Evolutionary conservation across 768 basidiomycete genomes (phyloP).

Genomic region (Mrakia gelida): DNA sequence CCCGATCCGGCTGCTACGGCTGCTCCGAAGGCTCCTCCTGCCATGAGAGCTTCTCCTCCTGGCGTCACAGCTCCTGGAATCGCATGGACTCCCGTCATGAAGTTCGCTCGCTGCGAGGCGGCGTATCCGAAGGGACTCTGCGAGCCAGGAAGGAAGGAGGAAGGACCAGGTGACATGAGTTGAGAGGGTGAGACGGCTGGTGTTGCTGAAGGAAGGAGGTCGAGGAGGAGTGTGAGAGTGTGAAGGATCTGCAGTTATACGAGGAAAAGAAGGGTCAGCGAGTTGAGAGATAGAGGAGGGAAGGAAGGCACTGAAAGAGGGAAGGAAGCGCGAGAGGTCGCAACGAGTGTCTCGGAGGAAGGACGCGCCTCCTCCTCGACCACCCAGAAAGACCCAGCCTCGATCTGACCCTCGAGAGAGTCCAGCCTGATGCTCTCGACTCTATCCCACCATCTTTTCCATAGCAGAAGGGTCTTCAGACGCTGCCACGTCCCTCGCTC

Average conservation of each 20-base stretch:
- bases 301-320: neutral
- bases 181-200: conserved; percentile 40
- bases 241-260: conserved; percentile 64
- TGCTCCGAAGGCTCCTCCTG: conserved; percentile 3
- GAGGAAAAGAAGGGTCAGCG: neutral
- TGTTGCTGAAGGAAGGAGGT: conserved; percentile 56
- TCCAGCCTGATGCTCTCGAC: neutral
- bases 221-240: conserved; percentile 78
- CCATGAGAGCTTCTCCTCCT: conserved; percentile 32
- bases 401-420: neutral
- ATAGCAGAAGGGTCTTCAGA: neutral
- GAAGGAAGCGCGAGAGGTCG: neutral
- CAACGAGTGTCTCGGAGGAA: neutral
- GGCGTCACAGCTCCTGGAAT: conserved; percentile 46
- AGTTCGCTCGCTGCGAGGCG: conserved; percentile 32
- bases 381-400: neutral
- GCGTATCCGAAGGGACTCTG: conserved; percentile 34
- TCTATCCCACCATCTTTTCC: neutral
- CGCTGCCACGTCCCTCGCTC: neutral
- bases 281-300: neutral
- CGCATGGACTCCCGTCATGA: conserved; percentile 35
- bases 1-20: conserved; percentile 50
- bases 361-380: neutral
- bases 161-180: conserved; percentile 34
- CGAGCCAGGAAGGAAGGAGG: conserved; percentile 22